A percentile compares a stretch with the other conserved stretches of the same genome.
Conservation (phyloP, 768 basidiomycete species). For the Tricholoma hemisulphureum region DNA sequence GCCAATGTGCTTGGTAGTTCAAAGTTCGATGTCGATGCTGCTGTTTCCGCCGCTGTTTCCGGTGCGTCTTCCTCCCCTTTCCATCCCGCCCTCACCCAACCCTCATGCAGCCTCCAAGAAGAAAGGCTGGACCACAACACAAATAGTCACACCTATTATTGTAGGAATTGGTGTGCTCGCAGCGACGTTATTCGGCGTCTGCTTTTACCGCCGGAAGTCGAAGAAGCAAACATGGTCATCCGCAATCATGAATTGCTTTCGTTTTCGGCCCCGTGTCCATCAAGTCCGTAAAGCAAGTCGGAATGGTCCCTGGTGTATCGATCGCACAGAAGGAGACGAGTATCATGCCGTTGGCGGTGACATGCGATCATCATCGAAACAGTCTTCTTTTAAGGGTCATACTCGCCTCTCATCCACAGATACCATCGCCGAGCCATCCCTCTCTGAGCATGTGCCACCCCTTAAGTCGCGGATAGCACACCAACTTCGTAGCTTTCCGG, state of each 20-base stretch:
- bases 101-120: constrained; percentile 1
- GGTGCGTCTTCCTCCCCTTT: constrained; percentile 6
- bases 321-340: constrained; percentile 12
- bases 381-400: neutral
- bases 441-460: neutral
- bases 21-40: constrained; percentile 1
- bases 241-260: neutral
- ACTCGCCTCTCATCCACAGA: neutral
- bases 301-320: constrained; percentile 15
- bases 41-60: constrained; percentile 3
- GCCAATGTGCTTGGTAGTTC: neutral
- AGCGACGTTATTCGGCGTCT: neutral
- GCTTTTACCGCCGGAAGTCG: constrained; percentile 3
- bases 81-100: neutral
- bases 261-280: constrained; percentile 2
- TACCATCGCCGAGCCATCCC: neutral
- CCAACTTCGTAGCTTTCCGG: constrained; percentile 13
- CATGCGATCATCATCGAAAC: neutral
- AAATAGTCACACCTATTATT: constrained; percentile 10
- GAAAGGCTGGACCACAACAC: neutral
- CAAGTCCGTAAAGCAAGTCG: constrained; percentile 9
- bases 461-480: constrained; percentile 12
- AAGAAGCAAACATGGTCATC: neutral
- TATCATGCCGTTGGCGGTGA: constrained; percentile 3
- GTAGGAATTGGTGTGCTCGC: constrained; percentile 3